Evolutionary conservation across 768 basidiomycete species (phyloP).

Genomic region (Tephrocybe sp.): DNA sequence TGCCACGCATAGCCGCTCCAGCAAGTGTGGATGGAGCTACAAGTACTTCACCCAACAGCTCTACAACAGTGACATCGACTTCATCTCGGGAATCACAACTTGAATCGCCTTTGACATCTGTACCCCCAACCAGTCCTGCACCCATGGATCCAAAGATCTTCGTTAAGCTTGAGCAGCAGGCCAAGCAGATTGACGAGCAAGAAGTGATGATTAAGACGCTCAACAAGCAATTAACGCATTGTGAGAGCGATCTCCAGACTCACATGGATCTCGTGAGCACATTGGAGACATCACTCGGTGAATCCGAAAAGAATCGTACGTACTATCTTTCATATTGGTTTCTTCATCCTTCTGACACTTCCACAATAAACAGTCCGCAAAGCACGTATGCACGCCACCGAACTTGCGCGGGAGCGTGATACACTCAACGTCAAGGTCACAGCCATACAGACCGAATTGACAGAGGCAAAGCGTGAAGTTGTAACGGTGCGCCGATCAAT

Average conservation of each 20-base stretch:
- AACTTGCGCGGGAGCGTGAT: slow-evolving; percentile 85
- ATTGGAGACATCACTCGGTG: slow-evolving; percentile 82
- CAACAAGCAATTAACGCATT: slow-evolving; percentile 92
- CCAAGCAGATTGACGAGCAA: slow-evolving; percentile 78
- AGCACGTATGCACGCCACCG: slow-evolving; percentile 91
- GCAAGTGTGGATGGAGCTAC: slow-evolving; percentile 49
- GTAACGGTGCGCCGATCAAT: slow-evolving; percentile 74
- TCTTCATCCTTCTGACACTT: slow-evolving; percentile 4
- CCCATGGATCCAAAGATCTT: slow-evolving; percentile 55
- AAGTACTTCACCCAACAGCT: slow-evolving; percentile 62
- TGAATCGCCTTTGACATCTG: slow-evolving; percentile 69
- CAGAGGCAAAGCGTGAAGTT: slow-evolving; percentile 79
- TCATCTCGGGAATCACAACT: slow-evolving; percentile 71
- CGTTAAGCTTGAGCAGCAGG: slow-evolving; percentile 68
- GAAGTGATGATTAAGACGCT: slow-evolving; percentile 91
- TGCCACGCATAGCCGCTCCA: slow-evolving; percentile 48
- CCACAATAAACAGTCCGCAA: slow-evolving; percentile 67
- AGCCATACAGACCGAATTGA: slow-evolving; percentile 67
- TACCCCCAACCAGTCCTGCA: slow-evolving; percentile 37
- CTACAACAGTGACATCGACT: slow-evolving; percentile 45
- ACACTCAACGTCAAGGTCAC: slow-evolving; percentile 65
- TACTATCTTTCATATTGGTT: slow-evolving; percentile 19
- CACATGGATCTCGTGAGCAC: slow-evolving; percentile 89
- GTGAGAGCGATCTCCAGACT: slow-evolving; percentile 86
- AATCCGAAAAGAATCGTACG: slow-evolving; percentile 92